phyloP scores from a whole-genome alignment of 805 yeast genomes.

The Suhomyces pyralidae region DNA sequence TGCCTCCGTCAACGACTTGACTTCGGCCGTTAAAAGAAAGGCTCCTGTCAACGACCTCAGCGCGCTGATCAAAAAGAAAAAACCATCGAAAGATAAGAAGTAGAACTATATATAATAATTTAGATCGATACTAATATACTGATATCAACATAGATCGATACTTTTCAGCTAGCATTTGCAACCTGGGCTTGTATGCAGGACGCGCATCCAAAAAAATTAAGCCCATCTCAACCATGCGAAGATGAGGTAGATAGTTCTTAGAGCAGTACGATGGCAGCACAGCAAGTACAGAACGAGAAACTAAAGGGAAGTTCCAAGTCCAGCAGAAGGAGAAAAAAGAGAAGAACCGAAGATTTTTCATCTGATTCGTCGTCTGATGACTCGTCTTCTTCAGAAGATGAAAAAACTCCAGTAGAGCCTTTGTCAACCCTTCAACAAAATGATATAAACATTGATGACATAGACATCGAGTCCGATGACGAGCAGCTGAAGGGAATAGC shows the following conservation, averaged over 20 bases:
- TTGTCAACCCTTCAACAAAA: constrained; percentile 7
- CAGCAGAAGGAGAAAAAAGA: constrained; percentile 67
- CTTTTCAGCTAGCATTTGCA: not conserved
- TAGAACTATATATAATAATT: not conserved
- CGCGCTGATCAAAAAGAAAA: constrained; percentile 52
- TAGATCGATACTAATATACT: too few species aligned
- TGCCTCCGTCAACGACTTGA: constrained; percentile 54
- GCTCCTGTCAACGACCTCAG: constrained; percentile 12
- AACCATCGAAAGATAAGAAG: constrained; percentile 4
- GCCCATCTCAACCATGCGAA: not conserved
- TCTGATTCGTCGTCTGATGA: constrained; percentile 50
- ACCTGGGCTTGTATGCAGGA: not conserved
- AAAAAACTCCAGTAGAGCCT: constrained; percentile 10
- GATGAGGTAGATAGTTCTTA: not conserved
- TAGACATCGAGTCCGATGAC: constrained; percentile 28
- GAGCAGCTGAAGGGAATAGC: constrained; percentile 12
- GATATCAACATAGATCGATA: too few species aligned
- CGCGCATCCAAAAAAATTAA: not conserved
- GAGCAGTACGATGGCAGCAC: constrained; percentile 7
- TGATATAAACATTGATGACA: constrained; percentile 28
- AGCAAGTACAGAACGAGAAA: constrained; percentile 10
- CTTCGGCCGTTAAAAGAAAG: constrained; percentile 59
- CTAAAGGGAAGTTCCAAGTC: constrained; percentile 15
- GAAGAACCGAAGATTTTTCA: constrained; percentile 78
- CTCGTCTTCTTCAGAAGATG: constrained; percentile 19